Evolutionary conservation across 2,329 filamentous ascomycete species (phyloP).

Genomic region (Hypoxylon rubiginosum): DNA sequence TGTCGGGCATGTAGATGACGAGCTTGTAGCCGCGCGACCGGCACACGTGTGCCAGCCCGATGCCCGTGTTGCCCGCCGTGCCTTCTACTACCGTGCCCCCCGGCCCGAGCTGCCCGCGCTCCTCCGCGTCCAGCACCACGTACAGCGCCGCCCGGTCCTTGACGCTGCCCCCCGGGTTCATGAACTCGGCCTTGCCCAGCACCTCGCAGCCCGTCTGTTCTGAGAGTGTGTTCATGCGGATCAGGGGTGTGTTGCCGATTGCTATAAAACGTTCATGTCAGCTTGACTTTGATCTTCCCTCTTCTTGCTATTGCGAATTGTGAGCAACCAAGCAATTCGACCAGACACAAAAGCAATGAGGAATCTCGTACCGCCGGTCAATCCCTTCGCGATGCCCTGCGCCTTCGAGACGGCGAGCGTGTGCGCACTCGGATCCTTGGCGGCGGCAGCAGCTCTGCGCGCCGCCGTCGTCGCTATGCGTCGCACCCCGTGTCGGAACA

Average conservation of each 20-base stretch:
- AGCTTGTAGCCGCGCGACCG: conserved; percentile 91
- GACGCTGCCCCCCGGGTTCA: conserved; percentile 95
- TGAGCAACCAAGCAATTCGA: conserved; percentile 10
- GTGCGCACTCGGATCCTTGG: conserved; percentile 66
- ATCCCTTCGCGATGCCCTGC: conserved; percentile 81
- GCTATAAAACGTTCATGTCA: conserved; percentile 66
- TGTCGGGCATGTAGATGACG: conserved; percentile 99
- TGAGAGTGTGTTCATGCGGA: conserved; percentile 89
- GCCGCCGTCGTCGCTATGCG: conserved; percentile 74
- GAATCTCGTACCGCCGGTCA: conserved; percentile 78
- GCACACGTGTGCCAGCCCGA: conserved; percentile 97
- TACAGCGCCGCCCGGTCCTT: conserved; percentile 97
- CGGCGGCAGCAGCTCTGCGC: conserved; percentile 60
- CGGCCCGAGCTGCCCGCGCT: conserved; percentile 82
- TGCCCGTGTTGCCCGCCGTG: conserved; percentile 97
- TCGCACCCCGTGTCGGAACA: conserved; percentile 78
- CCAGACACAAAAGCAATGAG: neutral
- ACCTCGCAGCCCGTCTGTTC: conserved; percentile 93
- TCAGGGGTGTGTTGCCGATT: conserved; percentile 96
- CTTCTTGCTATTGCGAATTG: neutral
- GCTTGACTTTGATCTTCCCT: conserved; percentile 2
- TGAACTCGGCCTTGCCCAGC: conserved; percentile 97
- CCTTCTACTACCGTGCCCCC: conserved; percentile 97
- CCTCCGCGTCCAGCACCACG: conserved; percentile 93
- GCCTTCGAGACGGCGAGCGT: conserved; percentile 81